These are phyloP conservation scores for Cylindrotheca closterium DNA, from an alignment of 108 stramenopile species.

Conservation along the genomic window DNA sequence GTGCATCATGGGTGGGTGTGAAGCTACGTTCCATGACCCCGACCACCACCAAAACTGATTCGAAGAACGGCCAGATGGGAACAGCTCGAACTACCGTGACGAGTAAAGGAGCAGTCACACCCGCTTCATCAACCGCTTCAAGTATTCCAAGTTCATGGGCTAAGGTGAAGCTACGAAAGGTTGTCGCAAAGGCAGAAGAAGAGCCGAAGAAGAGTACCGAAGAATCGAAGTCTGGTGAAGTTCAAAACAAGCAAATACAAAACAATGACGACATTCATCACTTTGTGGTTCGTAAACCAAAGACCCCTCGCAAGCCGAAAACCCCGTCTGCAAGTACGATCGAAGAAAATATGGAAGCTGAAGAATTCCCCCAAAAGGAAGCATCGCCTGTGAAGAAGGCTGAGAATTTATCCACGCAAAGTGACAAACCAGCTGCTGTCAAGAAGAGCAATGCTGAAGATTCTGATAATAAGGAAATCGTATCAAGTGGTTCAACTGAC, in stretches of 20 bases:
- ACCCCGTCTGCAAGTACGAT: background rate
- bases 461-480: background rate
- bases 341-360: background rate
- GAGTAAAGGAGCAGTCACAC: conserved; percentile 10
- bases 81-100: background rate
- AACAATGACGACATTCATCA: background rate
- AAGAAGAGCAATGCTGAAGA: background rate
- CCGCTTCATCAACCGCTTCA: conserved; percentile 1
- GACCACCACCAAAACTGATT: background rate
- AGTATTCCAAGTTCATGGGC: conserved; percentile 37
- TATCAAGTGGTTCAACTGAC: conserved; percentile 1
- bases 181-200: background rate
- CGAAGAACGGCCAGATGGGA: background rate
- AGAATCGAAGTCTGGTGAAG: background rate
- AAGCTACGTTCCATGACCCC: conserved; percentile 25
- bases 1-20: conserved; percentile 20
- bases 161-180: conserved; percentile 33
- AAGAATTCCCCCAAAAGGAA: conserved; percentile 21
- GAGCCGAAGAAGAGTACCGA: conserved; percentile 1
- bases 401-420: background rate
- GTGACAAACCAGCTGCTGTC: background rate
- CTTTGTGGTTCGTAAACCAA: background rate
- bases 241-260: background rate
- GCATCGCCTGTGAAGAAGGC: conserved; percentile 4
- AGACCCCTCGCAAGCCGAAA: background rate